Evolutionary conservation across 2,329 filamentous ascomycete species (phyloP).

Genomic region (Magnaporthales sp.): DNA sequence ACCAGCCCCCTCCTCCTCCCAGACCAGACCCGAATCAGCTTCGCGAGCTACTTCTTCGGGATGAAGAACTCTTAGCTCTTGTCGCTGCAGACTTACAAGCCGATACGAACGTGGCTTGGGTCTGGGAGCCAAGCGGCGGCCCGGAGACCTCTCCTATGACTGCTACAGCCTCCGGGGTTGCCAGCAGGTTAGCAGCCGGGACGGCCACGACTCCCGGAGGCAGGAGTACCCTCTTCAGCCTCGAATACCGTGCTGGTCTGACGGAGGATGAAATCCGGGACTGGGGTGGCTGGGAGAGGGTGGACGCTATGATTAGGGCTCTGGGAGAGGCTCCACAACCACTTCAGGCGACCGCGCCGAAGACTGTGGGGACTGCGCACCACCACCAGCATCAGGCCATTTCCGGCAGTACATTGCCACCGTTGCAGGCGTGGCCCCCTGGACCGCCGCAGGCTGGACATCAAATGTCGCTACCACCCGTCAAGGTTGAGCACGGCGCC

Average conservation of each 20-base stretch:
- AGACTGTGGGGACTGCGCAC: conserved; percentile 14
- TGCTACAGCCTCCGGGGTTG: conserved; percentile 8
- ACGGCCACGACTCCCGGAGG: conserved; percentile 12
- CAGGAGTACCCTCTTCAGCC: conserved; percentile 31
- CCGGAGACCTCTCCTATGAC: conserved; percentile 28
- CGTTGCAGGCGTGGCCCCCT: conserved; percentile 7
- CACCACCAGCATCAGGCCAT: not conserved
- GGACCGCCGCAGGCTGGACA: conserved; percentile 8
- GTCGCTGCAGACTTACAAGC: conserved; percentile 81
- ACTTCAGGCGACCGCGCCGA: conserved; percentile 22
- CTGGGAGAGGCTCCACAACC: conserved; percentile 22
- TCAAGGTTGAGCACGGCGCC: conserved; percentile 21
- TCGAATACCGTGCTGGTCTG: conserved; percentile 41
- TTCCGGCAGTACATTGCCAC: conserved; percentile 7
- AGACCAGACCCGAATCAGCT: conserved; percentile 14
- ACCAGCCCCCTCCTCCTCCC: conserved; percentile 13
- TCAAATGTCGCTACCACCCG: conserved; percentile 16
- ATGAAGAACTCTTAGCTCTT: conserved; percentile 86
- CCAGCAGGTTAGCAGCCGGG: conserved; percentile 10
- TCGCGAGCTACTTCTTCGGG: conserved; percentile 38
- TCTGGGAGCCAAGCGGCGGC: conserved; percentile 61
- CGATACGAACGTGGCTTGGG: conserved; percentile 68
- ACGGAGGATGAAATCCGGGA: conserved; percentile 50
- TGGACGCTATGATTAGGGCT: conserved; percentile 55
- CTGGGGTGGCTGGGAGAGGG: conserved; percentile 73